Evolutionary conservation across 2,329 filamentous ascomycete genomes (phyloP).

Genomic region (Talaromyces sp.): DNA sequence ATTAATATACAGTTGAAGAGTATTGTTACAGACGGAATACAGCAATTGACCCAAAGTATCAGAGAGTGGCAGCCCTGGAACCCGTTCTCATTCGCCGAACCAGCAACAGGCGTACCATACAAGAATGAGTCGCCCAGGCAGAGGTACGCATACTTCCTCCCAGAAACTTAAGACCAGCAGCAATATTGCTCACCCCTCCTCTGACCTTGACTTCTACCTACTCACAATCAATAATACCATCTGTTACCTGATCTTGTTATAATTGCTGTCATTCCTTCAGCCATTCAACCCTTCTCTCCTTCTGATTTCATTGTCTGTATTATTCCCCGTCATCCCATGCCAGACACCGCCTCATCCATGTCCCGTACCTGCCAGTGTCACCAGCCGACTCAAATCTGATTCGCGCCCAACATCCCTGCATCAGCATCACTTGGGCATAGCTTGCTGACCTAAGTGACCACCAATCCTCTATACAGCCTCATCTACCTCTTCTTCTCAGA

Average conservation of each 20-base stretch:
- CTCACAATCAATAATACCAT: not conserved
- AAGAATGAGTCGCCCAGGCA: slow-evolving; percentile 14
- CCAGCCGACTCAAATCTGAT: not conserved
- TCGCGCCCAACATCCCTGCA: not conserved
- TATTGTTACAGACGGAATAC: not conserved
- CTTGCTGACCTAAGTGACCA: not conserved
- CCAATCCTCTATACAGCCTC: not conserved
- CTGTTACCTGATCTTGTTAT: not conserved
- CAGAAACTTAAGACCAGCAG: not conserved
- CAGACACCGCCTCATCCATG: not conserved
- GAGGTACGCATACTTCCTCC: not conserved
- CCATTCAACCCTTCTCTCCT: not conserved
- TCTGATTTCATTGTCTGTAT: not conserved
- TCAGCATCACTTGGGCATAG: slow-evolving; percentile 1
- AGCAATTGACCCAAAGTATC: not conserved
- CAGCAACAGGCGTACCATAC: not conserved
- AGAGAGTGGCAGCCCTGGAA: not conserved
- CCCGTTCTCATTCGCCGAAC: slow-evolving; percentile 4
- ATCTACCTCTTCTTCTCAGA: not conserved
- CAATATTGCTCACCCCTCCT: slow-evolving; percentile 2
- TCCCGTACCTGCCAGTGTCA: not conserved
- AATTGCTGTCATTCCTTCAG: not conserved
- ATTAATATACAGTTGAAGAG: not conserved
- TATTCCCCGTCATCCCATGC: not conserved
- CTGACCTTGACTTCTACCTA: not conserved